These are phyloP conservation scores for Colletotrichum sp. DNA, from an alignment of 2,329 filamentous ascomycete species.

Conservation along the genomic window DNA sequence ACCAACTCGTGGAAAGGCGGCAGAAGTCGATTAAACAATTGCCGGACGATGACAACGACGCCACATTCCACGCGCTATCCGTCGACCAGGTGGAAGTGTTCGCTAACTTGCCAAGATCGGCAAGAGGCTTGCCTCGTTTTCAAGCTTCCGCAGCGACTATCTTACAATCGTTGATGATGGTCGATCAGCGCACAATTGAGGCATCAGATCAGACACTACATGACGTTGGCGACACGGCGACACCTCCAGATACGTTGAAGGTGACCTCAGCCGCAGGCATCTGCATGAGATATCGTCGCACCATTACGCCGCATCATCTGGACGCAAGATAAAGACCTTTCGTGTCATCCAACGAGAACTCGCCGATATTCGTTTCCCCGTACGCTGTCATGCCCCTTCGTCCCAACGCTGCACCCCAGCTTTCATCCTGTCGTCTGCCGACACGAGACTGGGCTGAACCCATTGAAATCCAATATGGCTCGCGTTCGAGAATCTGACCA, in stretches of 20 bases:
- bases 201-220: background rate
- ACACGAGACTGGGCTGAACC: background rate
- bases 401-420: background rate
- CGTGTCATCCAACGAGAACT: background rate
- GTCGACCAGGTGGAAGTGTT: background rate
- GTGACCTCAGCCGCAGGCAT: background rate
- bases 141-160: background rate
- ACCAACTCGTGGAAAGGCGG: background rate
- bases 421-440: background rate
- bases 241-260: background rate
- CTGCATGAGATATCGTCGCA: background rate
- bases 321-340: background rate
- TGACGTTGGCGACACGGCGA: background rate
- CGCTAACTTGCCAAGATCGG: background rate
- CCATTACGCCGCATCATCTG: background rate
- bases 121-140: background rate
- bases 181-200: background rate
- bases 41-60: background rate
- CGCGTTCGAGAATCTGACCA: background rate
- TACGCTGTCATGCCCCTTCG: background rate
- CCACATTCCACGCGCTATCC: conserved; percentile 1
- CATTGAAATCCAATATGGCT: background rate
- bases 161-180: background rate
- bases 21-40: background rate
- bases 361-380: background rate